phyloP scores from a whole-genome alignment of 257 asterid genomes.

The Solanum etuberosum region DNA sequence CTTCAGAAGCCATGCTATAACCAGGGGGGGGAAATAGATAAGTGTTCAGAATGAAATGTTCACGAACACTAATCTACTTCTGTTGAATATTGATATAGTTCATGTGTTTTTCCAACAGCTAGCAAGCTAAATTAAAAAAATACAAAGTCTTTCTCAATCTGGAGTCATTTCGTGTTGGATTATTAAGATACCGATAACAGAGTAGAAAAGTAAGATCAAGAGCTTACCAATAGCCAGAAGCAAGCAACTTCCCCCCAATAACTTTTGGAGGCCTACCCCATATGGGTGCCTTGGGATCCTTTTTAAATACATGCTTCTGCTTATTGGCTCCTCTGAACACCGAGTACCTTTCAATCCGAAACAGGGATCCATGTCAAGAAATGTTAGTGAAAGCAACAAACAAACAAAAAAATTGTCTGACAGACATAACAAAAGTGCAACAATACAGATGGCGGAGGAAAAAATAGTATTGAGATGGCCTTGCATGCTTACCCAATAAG shows the following conservation, averaged over 20 bases:
- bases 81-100: neutral
- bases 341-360: constrained; percentile 45
- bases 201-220: neutral
- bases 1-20: neutral
- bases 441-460: neutral
- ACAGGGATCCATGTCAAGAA: constrained; percentile 9
- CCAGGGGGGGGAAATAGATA: neutral
- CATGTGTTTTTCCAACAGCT: neutral
- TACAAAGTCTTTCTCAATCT: neutral
- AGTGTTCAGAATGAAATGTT: neutral
- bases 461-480: neutral
- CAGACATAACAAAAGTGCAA: neutral
- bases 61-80: neutral
- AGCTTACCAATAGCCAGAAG: constrained; percentile 92
- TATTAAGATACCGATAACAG: neutral
- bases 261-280: constrained; percentile 95
- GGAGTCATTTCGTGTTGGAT: neutral
- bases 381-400: neutral
- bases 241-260: constrained; percentile 92
- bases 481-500: constrained; percentile 44
- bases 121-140: neutral
- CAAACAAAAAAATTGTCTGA: neutral
- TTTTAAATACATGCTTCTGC: constrained; percentile 85
- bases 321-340: constrained; percentile 98
- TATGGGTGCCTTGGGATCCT: constrained; percentile 73